phyloP scores from a whole-genome alignment of 1,284 basidiomycete species.

The Ceratobasidium sp. region DNA sequence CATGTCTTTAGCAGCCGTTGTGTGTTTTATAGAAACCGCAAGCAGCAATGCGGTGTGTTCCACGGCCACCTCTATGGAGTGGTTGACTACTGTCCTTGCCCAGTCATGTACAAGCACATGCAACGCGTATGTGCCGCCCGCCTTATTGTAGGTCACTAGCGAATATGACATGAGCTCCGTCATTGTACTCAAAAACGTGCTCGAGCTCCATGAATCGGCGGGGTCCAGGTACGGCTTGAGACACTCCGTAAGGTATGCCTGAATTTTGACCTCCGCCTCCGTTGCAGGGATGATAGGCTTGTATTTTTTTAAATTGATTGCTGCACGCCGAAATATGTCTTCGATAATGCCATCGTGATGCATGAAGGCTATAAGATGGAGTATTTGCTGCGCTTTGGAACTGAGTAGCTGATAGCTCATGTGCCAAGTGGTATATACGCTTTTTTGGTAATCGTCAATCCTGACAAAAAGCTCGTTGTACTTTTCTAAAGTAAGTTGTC shows the following conservation, averaged over 20 bases:
- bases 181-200: not conserved
- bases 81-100: not conserved
- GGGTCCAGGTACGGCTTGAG: not conserved
- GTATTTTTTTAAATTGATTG: not conserved
- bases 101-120: conserved; percentile 5
- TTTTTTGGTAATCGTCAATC: not conserved
- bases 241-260: not conserved
- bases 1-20: too few relatives aligned
- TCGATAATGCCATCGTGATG: not conserved
- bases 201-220: not conserved
- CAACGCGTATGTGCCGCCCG: not conserved
- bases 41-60: not conserved
- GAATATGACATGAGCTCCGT: conserved; percentile 12
- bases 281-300: not conserved
- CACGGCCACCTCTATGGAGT: not conserved
- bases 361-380: not conserved
- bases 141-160: not conserved
- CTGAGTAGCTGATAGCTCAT: not conserved
- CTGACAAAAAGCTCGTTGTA: not conserved
- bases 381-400: not conserved
- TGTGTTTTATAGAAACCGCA: too few relatives aligned
- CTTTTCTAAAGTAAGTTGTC: not conserved
- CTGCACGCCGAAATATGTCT: not conserved
- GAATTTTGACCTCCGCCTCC: not conserved
- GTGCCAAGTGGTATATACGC: conserved; percentile 19